Conservation (phyloP, 148 eudicot genomes). For the Camellia japonica region DNA sequence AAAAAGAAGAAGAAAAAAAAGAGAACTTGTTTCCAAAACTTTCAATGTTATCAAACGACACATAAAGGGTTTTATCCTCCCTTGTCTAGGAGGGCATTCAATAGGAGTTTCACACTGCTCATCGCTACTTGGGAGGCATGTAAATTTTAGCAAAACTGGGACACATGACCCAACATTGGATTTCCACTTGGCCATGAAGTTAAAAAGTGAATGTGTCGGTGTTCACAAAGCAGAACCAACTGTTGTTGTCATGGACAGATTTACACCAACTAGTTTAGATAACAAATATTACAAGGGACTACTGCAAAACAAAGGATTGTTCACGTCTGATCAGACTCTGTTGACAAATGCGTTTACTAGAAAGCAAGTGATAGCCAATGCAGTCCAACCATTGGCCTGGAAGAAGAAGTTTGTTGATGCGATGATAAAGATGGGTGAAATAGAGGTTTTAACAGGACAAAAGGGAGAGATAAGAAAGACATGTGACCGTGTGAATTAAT, state of each 20-base stretch:
- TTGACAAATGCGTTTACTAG: not conserved
- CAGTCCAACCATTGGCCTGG: not conserved
- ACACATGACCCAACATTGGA: not conserved
- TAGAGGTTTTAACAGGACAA: not conserved
- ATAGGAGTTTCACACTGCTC: conserved; percentile 9
- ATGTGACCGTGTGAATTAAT: not conserved
- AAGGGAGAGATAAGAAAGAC: not conserved
- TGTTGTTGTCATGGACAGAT: not conserved
- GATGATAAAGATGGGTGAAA: conserved; percentile 2
- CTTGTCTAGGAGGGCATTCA: not conserved
- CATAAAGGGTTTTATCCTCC: not conserved
- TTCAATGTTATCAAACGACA: too few relatives aligned
- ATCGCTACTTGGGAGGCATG: conserved; percentile 6
- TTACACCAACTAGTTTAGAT: not conserved
- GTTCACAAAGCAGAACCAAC: not conserved
- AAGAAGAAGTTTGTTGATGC: conserved; percentile 6
- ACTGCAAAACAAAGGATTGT: not conserved
- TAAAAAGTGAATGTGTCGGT: not conserved
- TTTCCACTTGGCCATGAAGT: conserved; percentile 10
- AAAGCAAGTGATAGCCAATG: not conserved
- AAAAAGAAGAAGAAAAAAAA: too few relatives aligned
- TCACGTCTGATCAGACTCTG: not conserved
- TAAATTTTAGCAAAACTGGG: not conserved
- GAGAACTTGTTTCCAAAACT: too few relatives aligned
- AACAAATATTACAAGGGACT: not conserved